Base-by-base conservation (phyloP, 768 basidiomycete species). In the Russula emetica region DNA sequence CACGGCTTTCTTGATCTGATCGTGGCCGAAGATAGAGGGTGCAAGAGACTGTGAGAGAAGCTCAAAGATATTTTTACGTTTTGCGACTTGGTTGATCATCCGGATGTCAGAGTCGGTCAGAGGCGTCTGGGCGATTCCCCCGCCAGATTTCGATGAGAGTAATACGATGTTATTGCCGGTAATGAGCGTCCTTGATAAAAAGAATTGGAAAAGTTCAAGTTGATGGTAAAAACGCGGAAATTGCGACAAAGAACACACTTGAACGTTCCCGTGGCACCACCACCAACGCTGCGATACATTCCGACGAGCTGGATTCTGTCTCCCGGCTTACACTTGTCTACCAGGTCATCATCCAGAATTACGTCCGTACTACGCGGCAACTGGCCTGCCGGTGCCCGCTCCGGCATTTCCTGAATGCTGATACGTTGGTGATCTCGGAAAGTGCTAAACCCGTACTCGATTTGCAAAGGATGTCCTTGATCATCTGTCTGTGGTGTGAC, bases 371-470 rank as follows among this genome's bases (percentile, higher is more conserved):
- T 95, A 54, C 97, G 83, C 51, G 97, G 97, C 32, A 99, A 80
- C 74, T 98, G 96, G 32, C 97, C 97, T 50, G 97, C 91, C 28
- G 97, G 97, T 16, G 97, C 95, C 26, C 97, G 86, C 76, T 99
- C 97, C 3, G 97, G 97, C 96, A 99, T 98, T 73, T 99, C 97
- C 77, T 99, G 97, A 66, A 99, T 98, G 74, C 87, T 94, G 72
- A 98, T 92, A 68, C 94, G 86, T 76, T 99, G 97, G 75, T 98
- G 93, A 76, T 99, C 97, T 61, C 92, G 81, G 79, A 97, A 99
- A 9, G 90, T 84, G 72, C 90, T 92, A 67, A 88, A 79, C 5
- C 97, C 97, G 72, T 86, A 98, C 77, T 99, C 97, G 69, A 87
- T 97, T 75, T 94, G 85, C 55, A 99, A 78, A 24, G 84, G 79